A percentile compares a stretch with the other conserved stretches of the same genome.
These are phyloP conservation scores for Perkinsus marinus DNA, from an alignment of 169 alveolate genomes.

Conservation along the genomic window DNA sequence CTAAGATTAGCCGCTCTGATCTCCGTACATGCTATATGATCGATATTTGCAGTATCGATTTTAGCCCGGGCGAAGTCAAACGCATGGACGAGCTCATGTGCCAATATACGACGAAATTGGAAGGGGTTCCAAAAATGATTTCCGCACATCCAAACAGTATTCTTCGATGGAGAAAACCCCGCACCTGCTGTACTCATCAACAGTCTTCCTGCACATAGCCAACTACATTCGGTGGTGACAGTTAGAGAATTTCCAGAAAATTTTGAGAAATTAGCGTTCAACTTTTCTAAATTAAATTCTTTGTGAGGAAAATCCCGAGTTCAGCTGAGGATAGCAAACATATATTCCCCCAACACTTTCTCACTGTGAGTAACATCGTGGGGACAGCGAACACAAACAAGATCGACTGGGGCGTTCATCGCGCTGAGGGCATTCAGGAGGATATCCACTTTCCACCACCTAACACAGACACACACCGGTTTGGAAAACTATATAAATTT, in stretches of 20 bases:
- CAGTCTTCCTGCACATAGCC: not conserved
- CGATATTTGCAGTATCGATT: slow-evolving; percentile 31
- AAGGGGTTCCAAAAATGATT: slow-evolving; percentile 33
- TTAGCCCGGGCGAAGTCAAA: slow-evolving; percentile 50
- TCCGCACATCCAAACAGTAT: slow-evolving; percentile 45
- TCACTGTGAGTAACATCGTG: slow-evolving; percentile 9
- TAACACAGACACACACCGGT: not conserved
- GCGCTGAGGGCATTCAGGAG: slow-evolving; percentile 41
- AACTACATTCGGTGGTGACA: too few species aligned
- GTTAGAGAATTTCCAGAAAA: too few species aligned
- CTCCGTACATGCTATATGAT: slow-evolving; percentile 49
- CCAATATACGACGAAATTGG: slow-evolving; percentile 31
- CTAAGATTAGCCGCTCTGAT: slow-evolving; percentile 43
- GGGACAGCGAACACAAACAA: slow-evolving; percentile 36
- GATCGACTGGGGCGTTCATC: slow-evolving; percentile 34
- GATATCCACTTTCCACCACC: slow-evolving; percentile 31
- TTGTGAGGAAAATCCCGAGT: too few species aligned
- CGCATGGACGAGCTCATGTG: slow-evolving; percentile 47
- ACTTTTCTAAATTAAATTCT: too few species aligned
- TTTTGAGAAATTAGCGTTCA: too few species aligned
- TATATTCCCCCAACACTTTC: too few species aligned
- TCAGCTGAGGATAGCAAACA: too few species aligned
- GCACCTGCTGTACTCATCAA: not conserved
- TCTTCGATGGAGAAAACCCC: slow-evolving; percentile 38
- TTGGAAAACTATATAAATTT: too few species aligned